phyloP scores from a whole-genome alignment of 192 early-diverging fungal species.

The Globomyces pollinis-pini region DNA sequence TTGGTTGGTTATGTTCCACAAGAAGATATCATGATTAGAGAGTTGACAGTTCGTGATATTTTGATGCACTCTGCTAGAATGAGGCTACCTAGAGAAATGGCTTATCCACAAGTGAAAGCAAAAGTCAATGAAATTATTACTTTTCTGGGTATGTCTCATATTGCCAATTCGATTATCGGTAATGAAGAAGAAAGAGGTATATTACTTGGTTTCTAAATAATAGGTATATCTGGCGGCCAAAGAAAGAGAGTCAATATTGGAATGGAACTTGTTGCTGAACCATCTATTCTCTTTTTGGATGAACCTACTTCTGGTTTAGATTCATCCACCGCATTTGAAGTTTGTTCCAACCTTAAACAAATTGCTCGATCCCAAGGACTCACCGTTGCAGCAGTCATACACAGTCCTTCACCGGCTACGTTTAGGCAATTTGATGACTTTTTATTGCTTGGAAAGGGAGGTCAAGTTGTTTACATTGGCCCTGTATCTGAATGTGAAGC shows the following conservation, averaged over 20 bases:
- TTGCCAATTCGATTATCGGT: constrained; percentile 47
- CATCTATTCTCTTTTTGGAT: constrained; percentile 59
- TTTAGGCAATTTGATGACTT: constrained; percentile 65
- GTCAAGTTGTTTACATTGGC: constrained; percentile 54
- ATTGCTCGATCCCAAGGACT: constrained; percentile 50
- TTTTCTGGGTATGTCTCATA: constrained; percentile 11
- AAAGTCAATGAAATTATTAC: constrained; percentile 11
- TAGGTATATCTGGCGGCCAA: constrained; percentile 78
- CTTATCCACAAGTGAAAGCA: constrained; percentile 46
- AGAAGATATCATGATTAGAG: constrained; percentile 59
- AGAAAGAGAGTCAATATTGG: constrained; percentile 74
- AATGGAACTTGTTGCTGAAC: constrained; percentile 56
- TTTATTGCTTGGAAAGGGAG: constrained; percentile 62
- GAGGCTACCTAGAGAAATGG: constrained; percentile 43
- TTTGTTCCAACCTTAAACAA: constrained; percentile 46
- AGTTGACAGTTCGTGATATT: constrained; percentile 59
- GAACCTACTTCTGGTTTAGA: constrained; percentile 68
- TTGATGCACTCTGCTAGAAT: constrained; percentile 57
- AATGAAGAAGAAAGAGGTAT: constrained; percentile 70
- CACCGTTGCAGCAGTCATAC: constrained; percentile 60
- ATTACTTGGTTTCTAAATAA: constrained; percentile 63
- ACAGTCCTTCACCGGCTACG: constrained; percentile 53
- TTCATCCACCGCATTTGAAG: constrained; percentile 52
- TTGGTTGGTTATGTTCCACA: constrained; percentile 67
- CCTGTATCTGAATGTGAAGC: constrained; percentile 32